Percentiles rank a stretch among this genome's conserved stretches.
These are phyloP conservation scores for Vitis labrusca DNA, from an alignment of 164 flowering plant species.

Conservation along the genomic window DNA sequence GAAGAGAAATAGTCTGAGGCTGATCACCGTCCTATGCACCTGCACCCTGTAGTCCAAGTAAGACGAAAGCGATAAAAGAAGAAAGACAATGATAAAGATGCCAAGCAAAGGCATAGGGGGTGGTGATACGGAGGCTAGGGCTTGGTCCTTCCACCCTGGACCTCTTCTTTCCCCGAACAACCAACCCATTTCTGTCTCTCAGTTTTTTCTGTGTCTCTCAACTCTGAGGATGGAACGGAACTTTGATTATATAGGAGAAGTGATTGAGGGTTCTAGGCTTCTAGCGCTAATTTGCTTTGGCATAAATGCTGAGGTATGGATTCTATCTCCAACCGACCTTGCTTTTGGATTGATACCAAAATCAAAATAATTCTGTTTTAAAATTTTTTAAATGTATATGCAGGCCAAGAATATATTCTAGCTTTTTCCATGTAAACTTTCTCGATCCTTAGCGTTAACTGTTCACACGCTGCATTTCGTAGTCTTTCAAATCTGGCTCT, in stretches of 20 bases:
- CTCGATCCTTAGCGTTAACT: too few relatives aligned
- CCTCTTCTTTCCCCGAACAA: constrained; percentile 38
- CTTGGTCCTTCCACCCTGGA: constrained; percentile 40
- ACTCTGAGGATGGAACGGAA: too few relatives aligned
- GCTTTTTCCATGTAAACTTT: not conserved
- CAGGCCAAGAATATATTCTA: not conserved
- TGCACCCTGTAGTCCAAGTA: constrained; percentile 28
- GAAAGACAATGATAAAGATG: constrained; percentile 34
- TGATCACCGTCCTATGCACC: constrained; percentile 19
- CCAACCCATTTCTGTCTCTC: constrained; percentile 35
- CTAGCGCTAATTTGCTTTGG: constrained; percentile 19
- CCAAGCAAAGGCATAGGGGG: constrained; percentile 51
- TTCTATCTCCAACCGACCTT: constrained; percentile 18
- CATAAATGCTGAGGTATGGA: constrained; percentile 22
- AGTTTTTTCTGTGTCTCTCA: not conserved
- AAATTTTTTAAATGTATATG: too few relatives aligned
- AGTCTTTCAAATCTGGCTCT: too few relatives aligned
- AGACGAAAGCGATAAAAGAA: constrained; percentile 34
- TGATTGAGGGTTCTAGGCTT: not conserved
- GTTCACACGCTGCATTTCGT: too few relatives aligned
- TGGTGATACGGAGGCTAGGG: constrained; percentile 29
- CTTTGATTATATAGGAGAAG: not conserved
- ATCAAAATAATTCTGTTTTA: too few relatives aligned
- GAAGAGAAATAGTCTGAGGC: constrained; percentile 31
- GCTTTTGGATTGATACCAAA: constrained; percentile 18